Evolutionary conservation across 106 monocot genomes (phyloP).

Genomic region (Gastrodia elata): DNA sequence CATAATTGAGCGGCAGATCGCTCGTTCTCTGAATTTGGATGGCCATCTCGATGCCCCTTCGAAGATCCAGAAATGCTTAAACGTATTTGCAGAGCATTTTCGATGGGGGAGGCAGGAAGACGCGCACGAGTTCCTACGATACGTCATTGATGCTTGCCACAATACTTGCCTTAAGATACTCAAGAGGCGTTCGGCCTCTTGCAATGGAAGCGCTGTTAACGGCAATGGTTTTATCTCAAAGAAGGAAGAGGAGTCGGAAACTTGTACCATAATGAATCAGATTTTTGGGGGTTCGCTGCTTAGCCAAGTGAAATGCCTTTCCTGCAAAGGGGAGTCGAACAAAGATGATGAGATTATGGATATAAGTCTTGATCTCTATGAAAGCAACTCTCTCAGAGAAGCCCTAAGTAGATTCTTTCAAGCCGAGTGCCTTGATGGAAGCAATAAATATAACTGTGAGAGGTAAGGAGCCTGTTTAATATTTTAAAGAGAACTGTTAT

Average conservation of each 20-base stretch:
- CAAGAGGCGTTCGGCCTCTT: conserved; percentile 20
- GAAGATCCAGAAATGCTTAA: conserved; percentile 59
- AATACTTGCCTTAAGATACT: conserved; percentile 46
- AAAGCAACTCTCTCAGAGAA: conserved; percentile 59
- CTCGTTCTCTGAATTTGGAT: conserved; percentile 41
- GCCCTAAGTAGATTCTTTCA: conserved; percentile 77
- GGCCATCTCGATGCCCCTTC: conserved; percentile 53
- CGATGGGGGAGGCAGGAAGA: conserved; percentile 93
- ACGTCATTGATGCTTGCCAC: conserved; percentile 87
- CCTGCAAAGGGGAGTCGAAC: conserved; percentile 73
- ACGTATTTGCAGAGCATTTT: conserved; percentile 72
- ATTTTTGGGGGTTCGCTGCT: conserved; percentile 87
- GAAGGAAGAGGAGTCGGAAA: conserved; percentile 4
- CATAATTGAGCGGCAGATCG: conserved; percentile 79
- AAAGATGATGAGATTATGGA: conserved; percentile 98
- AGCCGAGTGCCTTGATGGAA: conserved; percentile 69
- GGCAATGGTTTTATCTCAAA: conserved; percentile 2
- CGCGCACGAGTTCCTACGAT: conserved; percentile 94
- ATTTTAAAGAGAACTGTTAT: neutral
- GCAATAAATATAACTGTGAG: conserved; percentile 79
- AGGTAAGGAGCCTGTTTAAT: conserved; percentile 32
- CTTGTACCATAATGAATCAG: conserved; percentile 59
- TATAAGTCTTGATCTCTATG: conserved; percentile 74
- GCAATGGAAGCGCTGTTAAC: neutral
- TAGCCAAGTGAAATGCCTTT: conserved; percentile 85